Base-by-base conservation (phyloP, 805 yeast genomes). In the Zygosaccharomyces gambellarensis region DNA sequence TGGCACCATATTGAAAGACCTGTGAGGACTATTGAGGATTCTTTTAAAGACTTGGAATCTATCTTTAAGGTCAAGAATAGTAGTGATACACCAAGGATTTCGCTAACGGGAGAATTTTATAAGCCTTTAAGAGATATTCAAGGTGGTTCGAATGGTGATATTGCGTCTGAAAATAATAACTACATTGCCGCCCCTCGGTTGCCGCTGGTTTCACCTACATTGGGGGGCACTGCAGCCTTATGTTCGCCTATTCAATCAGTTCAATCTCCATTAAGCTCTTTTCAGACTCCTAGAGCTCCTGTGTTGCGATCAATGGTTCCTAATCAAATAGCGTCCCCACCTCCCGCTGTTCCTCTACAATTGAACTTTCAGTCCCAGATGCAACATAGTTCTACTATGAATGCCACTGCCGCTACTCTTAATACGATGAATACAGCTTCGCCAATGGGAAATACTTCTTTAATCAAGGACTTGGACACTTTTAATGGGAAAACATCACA, bases 11-110 rank as follows among this genome's bases (percentile, higher is more conserved):
- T 21, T 9, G 45, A 42, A 14, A 19, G 41, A 29, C 38, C 38
- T 17, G 34, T 28, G 17, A 52, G 54, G 40, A 54, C 60, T 10
- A 52, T 56, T n/a, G 58, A 55, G 32, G 60, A 56, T 40, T 54
- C 57, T 8, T 43, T 56, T 42, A 56, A 46, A 44, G 60, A 56
- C 27, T 45, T 56, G 38, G 58, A 56, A 41, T 43, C 39, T 2
- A 21, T 42, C 28, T 42, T 42, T 27, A 42, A 30, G 23, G 38
- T 21, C 28, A 29, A 30, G 34, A 42, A 29, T 14, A 42, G 17
- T 22, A 21, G 36, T 21, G 29, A 42, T 23, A 30, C 36, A 12
- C 45, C 45, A 10, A 14, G 45, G 36, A 42, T 42, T 28, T n/a
- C 36, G 5, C 14, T 42, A 2, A 30, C 17, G 10, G 38, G 29